A percentile compares a stretch with the other conserved stretches of the same genome.
Evolutionary conservation across 1,284 basidiomycete genomes (phyloP).

Genomic region (Trichosporon coremiiforme): DNA sequence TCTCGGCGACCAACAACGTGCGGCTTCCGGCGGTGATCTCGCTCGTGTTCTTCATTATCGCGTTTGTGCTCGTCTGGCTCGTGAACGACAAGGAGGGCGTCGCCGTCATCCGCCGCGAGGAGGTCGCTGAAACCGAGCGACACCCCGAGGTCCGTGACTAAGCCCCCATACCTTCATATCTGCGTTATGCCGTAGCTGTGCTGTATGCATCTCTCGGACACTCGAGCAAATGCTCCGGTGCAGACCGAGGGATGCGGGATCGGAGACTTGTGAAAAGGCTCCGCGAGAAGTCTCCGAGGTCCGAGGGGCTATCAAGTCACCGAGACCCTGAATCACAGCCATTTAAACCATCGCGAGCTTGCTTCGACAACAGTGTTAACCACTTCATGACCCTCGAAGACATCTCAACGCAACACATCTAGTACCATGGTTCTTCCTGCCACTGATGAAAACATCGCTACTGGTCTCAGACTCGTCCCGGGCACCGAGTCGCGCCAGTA

Average conservation of each 20-base stretch:
- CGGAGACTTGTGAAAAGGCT: neutral
- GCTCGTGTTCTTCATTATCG: constrained; percentile 4
- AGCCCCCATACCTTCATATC: neutral
- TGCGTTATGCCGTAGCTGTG: neutral
- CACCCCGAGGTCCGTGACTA: neutral
- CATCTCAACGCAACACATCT: neutral
- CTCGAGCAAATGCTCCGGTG: neutral
- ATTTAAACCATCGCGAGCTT: neutral
- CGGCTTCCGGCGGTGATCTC: constrained; percentile 18
- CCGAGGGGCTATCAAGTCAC: neutral
- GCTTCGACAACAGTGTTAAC: too few relatives aligned
- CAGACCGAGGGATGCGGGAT: too few relatives aligned
- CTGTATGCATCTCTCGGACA: neutral
- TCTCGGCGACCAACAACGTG: constrained; percentile 22
- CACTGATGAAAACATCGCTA: neutral
- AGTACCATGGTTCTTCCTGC: neutral
- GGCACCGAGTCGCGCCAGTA: constrained; percentile 18
- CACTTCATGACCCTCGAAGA: neutral
- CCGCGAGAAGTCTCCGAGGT: neutral
- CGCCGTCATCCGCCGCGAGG: neutral
- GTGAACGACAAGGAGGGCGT: constrained; percentile 7
- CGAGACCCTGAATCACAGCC: neutral
- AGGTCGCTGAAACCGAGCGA: neutral
- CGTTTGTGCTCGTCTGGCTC: neutral
- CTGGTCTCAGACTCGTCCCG: constrained; percentile 12